These are phyloP conservation scores for Cordyceps tenuipes DNA, from an alignment of 2,329 filamentous ascomycete genomes.

Conservation along the genomic window DNA sequence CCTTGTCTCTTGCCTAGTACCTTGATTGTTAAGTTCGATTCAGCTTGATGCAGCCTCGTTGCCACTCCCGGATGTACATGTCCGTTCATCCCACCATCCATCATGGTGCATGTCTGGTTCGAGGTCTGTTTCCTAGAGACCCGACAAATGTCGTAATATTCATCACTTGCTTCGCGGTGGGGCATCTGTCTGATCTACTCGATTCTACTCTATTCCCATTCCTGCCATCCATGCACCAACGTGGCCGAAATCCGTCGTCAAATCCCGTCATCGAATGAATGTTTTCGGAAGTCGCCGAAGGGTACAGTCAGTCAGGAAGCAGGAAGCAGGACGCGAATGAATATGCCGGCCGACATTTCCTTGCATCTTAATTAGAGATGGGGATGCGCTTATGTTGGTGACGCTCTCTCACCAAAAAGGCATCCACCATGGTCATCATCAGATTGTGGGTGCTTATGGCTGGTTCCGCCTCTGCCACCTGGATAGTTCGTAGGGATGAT, in stretches of 20 bases:
- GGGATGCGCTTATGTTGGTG: background rate
- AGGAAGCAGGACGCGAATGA: background rate
- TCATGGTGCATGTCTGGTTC: too few relatives aligned
- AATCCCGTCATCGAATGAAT: background rate
- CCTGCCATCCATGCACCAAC: background rate
- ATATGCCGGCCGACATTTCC: background rate
- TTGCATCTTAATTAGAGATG: background rate
- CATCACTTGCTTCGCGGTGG: background rate
- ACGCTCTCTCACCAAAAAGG: background rate
- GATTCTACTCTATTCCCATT: background rate
- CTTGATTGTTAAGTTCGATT: too few relatives aligned
- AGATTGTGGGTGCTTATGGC: background rate
- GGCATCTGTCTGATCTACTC: too few relatives aligned
- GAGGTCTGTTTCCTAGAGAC: background rate
- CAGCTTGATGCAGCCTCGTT: background rate
- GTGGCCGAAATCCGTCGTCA: conserved; percentile 1
- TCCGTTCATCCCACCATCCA: too few relatives aligned
- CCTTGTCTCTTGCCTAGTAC: too few relatives aligned
- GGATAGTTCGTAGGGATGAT: too few relatives aligned
- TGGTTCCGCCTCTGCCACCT: background rate
- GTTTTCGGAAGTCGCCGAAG: conserved; percentile 1
- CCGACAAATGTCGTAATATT: background rate
- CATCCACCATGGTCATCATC: background rate
- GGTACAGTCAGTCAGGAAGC: background rate
- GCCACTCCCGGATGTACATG: too few relatives aligned